Evolutionary conservation across 345 rosid genomes (phyloP).

Genomic region (Rhodamnia argentea): DNA sequence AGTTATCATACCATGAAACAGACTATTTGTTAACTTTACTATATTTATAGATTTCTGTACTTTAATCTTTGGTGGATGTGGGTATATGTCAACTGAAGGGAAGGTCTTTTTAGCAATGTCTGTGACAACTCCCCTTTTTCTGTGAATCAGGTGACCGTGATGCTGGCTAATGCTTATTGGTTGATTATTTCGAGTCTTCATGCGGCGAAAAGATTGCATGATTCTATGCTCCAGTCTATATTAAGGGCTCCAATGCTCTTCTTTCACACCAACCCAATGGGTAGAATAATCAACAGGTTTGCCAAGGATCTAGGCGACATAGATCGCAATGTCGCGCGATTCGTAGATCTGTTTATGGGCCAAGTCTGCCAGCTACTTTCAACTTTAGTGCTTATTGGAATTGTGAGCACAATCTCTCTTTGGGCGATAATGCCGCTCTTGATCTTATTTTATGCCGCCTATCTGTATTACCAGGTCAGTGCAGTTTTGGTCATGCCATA

Average conservation of each 20-base stretch:
- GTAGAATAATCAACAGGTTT: constrained; percentile 87
- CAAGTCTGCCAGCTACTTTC: constrained; percentile 85
- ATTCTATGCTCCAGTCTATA: constrained; percentile 62
- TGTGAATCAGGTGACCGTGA: constrained; percentile 53
- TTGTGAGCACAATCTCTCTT: constrained; percentile 77
- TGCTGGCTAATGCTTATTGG: constrained; percentile 73
- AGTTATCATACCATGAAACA: not conserved
- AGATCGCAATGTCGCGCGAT: constrained; percentile 61
- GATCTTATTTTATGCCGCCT: constrained; percentile 80
- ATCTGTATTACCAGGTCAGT: constrained; percentile 86
- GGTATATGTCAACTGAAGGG: not conserved
- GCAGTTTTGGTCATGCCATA: not conserved
- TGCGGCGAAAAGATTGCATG: constrained; percentile 79
- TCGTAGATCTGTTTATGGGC: constrained; percentile 52
- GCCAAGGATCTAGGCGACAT: constrained; percentile 85
- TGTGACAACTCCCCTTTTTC: not conserved
- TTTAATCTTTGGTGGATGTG: not conserved
- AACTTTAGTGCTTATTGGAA: constrained; percentile 79
- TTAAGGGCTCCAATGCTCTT: constrained; percentile 93
- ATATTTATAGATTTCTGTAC: not conserved
- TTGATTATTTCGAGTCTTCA: constrained; percentile 71
- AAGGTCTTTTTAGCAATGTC: not conserved
- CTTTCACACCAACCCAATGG: constrained; percentile 88
- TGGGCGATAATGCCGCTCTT: constrained; percentile 94
- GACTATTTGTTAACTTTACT: not conserved